A percentile compares a stretch with the other conserved stretches of the same genome.
These are phyloP conservation scores for Fraxinus anomala DNA, from an alignment of 257 asterid genomes.

Conservation along the genomic window DNA sequence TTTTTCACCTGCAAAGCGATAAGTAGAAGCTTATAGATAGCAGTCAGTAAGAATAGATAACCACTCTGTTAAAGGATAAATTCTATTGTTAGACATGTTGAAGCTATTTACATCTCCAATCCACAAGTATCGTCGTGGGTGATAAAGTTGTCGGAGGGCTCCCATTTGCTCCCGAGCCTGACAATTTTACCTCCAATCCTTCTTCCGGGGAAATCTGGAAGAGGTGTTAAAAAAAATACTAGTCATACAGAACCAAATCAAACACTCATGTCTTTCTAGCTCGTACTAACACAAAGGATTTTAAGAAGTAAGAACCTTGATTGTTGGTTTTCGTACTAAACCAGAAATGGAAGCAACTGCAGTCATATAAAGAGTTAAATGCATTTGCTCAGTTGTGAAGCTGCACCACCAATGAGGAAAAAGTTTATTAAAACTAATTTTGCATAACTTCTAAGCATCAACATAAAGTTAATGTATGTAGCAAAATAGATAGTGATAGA, in stretches of 20 bases:
- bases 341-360: conserved; percentile 72
- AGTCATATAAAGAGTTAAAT: conserved; percentile 70
- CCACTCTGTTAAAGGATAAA: background rate
- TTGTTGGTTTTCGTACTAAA: conserved; percentile 68
- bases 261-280: background rate
- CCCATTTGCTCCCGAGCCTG: conserved; percentile 86
- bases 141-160: conserved; percentile 84
- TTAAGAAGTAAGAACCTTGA: conserved; percentile 57
- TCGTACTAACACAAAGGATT: conserved; percentile 12
- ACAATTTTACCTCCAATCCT: conserved; percentile 67
- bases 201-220: conserved; percentile 69
- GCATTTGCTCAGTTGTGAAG: conserved; percentile 79
- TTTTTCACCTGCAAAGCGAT: conserved; percentile 56
- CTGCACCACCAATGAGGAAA: conserved; percentile 50
- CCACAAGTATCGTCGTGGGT: conserved; percentile 62
- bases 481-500: background rate
- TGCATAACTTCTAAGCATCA: conserved; percentile 11
- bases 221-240: background rate
- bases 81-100: background rate
- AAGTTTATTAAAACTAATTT: conserved; percentile 24
- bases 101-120: conserved; percentile 74
- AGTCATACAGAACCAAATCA: background rate
- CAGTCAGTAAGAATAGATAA: conserved; percentile 20
- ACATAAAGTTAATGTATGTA: conserved; percentile 14
- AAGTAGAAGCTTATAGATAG: conserved; percentile 26